Base-by-base conservation (phyloP, 495 filamentous ascomycete genomes). In the Aspergillus homomorphus region DNA sequence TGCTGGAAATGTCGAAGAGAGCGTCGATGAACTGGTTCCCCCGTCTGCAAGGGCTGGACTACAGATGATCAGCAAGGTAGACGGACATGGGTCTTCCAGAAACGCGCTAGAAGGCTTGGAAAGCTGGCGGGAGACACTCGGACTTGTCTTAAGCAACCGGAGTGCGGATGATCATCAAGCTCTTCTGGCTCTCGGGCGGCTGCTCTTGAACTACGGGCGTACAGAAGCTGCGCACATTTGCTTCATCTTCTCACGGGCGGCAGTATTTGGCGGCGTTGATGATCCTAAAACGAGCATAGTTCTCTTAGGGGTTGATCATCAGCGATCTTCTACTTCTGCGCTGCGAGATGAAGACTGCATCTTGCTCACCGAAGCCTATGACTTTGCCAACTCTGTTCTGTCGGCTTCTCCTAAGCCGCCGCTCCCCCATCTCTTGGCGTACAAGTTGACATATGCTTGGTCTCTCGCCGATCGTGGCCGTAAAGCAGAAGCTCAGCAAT, bases 1-100 rank as follows among this genome's bases (percentile, higher is more conserved):
- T 58, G 92, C 92, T 26, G 92, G 94, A 0, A 98, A 96, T 64
- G 84, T 87, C 58, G 93, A 97, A 56, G 95, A 98, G 61, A 93
- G 91, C 60, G 84, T 98, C 28, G 94, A 99, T 69, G 92, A 97
- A 65, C 84, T 99, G 48, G 94, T 99, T n/a, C 93, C 94, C 10
- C 87, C 88, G 21, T 94, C 92, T 55, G 95, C 94, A 43, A 83
- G 95, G 30, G 90, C 92, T 48, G 95, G 95, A 5, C 83, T 97
- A 58, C 91, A 94, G 68, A 88, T 99, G 77, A 80, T 95, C 59
- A 91, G 86, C 64, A 88, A 85, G 52, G 78, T 83, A 24, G 76
- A 84, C 59, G 77, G 81, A 22, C 73, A 80, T 50, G 87, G 82
- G 3, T 65, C 82, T 20, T 80, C 86, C 8, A 89, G 87, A 64